Percentiles rank a stretch among this genome's conserved stretches.
Evolutionary conservation across 345 rosid genomes (phyloP).

Genomic region (Garcia nutans): DNA sequence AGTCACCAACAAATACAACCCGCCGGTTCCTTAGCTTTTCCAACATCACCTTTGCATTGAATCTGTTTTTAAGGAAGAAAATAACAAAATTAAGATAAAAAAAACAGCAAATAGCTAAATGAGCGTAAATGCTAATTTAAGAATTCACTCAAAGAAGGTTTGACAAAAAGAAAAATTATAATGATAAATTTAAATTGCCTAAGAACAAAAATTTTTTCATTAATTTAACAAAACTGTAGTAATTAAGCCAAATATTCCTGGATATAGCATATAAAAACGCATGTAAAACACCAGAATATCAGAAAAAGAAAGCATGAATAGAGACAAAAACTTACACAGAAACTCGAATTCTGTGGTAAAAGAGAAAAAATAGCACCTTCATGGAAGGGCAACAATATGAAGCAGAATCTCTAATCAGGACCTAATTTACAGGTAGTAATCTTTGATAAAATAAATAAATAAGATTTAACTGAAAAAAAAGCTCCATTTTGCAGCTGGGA

Average conservation of each 20-base stretch:
- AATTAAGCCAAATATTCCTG: not conserved
- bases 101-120: not conserved
- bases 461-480: not conserved
- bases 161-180: not conserved
- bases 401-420: not conserved
- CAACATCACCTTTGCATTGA: constrained; percentile 65
- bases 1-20: constrained; percentile 87
- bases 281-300: not conserved
- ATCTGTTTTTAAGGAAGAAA: constrained; percentile 45
- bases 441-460: not conserved
- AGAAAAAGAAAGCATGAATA: not conserved
- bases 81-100: constrained; percentile 6
- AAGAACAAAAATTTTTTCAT: not conserved
- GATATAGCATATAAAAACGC: not conserved
- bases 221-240: not conserved
- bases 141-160: not conserved
- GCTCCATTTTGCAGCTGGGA: not conserved
- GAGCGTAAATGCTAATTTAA: not conserved
- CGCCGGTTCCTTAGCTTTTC: constrained; percentile 60
- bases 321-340: not conserved
- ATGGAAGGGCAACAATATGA: no score
- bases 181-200: not conserved
- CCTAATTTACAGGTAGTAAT: not conserved
- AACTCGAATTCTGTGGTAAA: not conserved
- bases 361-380: not conserved